Evolutionary conservation across 2,329 filamentous ascomycete genomes (phyloP).

Genomic region (Myriosclerotinia scirpicola): DNA sequence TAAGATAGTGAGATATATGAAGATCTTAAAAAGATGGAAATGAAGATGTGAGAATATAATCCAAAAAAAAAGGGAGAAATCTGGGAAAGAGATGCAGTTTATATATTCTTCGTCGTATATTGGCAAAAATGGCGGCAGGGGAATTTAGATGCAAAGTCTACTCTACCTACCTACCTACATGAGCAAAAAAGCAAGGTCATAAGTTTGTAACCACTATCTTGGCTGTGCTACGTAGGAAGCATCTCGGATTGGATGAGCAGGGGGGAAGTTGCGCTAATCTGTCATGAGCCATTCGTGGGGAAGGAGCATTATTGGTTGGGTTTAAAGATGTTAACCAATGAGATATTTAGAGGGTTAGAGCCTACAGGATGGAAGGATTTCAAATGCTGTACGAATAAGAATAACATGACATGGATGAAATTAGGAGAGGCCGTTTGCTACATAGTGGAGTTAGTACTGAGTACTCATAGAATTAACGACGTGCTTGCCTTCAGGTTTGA

Average conservation of each 20-base stretch:
- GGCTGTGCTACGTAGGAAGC: not conserved
- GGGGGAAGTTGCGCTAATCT: not conserved
- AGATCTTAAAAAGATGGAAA: not conserved
- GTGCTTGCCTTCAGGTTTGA: not conserved
- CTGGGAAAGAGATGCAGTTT: not conserved
- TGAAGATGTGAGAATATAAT: not conserved
- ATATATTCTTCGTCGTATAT: conserved; percentile 6
- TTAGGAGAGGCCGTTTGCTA: not conserved
- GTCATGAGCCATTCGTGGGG: not conserved
- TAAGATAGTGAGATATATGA: not conserved
- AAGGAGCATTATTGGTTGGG: not conserved
- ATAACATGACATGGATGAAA: not conserved
- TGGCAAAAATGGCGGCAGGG: conserved; percentile 4
- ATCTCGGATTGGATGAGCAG: conserved; percentile 6
- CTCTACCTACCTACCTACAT: not conserved
- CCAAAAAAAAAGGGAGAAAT: not conserved
- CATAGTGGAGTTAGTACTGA: not conserved
- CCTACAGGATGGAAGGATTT: not conserved
- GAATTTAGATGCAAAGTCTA: not conserved
- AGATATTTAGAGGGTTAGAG: not conserved
- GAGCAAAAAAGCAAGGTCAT: not conserved
- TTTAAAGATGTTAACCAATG: not conserved
- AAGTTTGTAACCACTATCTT: conserved; percentile 9
- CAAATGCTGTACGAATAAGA: not conserved
- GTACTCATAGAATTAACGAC: not conserved